Conservation (phyloP, 768 basidiomycete genomes). For the Coprinopsis marcescibilis region DNA sequence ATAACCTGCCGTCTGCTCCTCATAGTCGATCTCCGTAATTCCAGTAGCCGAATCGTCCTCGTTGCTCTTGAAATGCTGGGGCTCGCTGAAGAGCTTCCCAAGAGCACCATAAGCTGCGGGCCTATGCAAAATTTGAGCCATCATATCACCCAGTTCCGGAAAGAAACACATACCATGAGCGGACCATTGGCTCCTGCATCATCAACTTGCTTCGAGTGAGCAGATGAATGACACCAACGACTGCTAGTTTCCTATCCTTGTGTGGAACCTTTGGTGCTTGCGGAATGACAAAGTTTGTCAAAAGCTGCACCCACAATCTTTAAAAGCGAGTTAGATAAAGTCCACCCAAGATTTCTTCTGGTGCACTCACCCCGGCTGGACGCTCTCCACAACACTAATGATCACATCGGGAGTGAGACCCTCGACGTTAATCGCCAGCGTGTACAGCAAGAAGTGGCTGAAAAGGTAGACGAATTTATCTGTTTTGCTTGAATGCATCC, state of each 20-base stretch:
- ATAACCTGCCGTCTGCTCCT: constrained; percentile 87
- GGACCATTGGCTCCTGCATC: constrained; percentile 55
- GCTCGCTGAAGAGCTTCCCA: constrained; percentile 71
- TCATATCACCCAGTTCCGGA: not conserved
- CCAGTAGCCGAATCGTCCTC: constrained; percentile 49
- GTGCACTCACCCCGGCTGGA: constrained; percentile 79
- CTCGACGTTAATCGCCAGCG: constrained; percentile 67
- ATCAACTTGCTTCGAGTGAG: constrained; percentile 71
- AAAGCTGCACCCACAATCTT: constrained; percentile 73
- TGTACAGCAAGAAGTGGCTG: constrained; percentile 70
- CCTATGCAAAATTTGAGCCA: constrained; percentile 38
- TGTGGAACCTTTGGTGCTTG: constrained; percentile 75
- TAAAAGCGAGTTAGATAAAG: not conserved
- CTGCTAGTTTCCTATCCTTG: constrained; percentile 81
- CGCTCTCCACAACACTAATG: constrained; percentile 70
- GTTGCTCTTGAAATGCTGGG: constrained; percentile 52
- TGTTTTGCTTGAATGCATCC: constrained; percentile 86
- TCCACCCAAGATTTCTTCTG: not conserved
- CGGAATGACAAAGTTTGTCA: constrained; percentile 71
- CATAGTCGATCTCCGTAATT: constrained; percentile 78
- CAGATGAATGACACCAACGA: constrained; percentile 73
- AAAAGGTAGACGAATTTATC: constrained; percentile 83
- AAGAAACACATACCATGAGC: constrained; percentile 50
- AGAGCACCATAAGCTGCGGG: constrained; percentile 62
- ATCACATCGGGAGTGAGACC: constrained; percentile 77